Conservation (phyloP, 1,284 basidiomycete genomes). For the Pseudomicrostroma phylloplanum region DNA sequence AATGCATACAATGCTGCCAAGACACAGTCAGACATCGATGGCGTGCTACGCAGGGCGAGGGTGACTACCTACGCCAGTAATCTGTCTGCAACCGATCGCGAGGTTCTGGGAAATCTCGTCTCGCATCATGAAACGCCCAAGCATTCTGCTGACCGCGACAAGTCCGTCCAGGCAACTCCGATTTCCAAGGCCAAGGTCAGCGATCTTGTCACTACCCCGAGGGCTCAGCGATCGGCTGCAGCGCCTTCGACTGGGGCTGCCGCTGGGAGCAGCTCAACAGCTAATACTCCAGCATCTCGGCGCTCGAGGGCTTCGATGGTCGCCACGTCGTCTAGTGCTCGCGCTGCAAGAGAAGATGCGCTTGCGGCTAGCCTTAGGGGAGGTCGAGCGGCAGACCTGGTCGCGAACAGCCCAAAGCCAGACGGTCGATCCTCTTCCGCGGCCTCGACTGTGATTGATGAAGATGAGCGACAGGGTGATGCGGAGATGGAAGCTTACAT, state of each 20-base stretch:
- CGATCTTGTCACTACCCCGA: not conserved
- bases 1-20: slow-evolving; percentile 44
- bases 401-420: not conserved
- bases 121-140: slow-evolving; percentile 26
- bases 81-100: slow-evolving; percentile 31
- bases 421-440: slow-evolving; percentile 5
- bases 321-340: slow-evolving; percentile 7
- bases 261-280: not conserved
- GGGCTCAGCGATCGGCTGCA: not conserved
- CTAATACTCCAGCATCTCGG: slow-evolving; percentile 1
- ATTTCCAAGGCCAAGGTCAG: not conserved
- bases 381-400: not conserved
- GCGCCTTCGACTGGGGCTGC: not conserved
- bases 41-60: slow-evolving; percentile 33
- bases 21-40: slow-evolving; percentile 39
- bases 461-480: slow-evolving; percentile 85
- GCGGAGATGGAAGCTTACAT: slow-evolving; percentile 97
- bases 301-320: slow-evolving; percentile 12
- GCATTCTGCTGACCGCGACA: slow-evolving; percentile 2
- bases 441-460: slow-evolving; percentile 51
- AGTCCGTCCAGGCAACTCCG: not conserved
- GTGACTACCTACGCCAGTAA: slow-evolving; percentile 34
- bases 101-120: slow-evolving; percentile 33
- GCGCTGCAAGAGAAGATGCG: slow-evolving; percentile 11
- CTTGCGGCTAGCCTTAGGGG: not conserved